Percentiles rank a stretch among this genome's conserved stretches.
Conservation (phyloP, 1,284 basidiomycete genomes). For the Trametes pubescens region DNA sequence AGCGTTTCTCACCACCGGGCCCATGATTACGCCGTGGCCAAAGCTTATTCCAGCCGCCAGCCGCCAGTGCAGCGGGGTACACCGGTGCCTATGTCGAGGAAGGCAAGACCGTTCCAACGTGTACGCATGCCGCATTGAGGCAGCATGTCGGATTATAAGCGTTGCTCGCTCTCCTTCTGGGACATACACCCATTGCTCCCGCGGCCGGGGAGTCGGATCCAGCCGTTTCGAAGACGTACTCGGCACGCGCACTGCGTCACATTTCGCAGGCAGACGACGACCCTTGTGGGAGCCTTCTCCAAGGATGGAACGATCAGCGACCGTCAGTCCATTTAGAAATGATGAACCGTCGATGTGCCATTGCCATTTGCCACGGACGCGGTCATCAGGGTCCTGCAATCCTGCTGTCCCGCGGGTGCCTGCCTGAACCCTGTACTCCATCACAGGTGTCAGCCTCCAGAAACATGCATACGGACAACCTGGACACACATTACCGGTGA, state of each 20-base stretch:
- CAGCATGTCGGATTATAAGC: conserved; percentile 5
- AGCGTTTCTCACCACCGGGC: not conserved
- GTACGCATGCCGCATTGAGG: not conserved
- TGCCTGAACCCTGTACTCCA: not conserved
- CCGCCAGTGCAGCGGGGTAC: not conserved
- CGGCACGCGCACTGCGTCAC: conserved; percentile 4
- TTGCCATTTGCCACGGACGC: not conserved
- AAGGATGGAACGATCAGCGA: conserved; percentile 10
- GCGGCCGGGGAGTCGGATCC: not conserved
- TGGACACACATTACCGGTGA: not conserved
- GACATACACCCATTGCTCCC: not conserved
- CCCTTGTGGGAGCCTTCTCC: not conserved
- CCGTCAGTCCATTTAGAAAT: conserved; percentile 9
- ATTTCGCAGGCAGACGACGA: not conserved
- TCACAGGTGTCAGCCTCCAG: conserved; percentile 10
- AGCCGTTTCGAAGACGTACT: not conserved
- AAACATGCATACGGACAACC: not conserved
- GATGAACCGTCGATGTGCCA: conserved; percentile 8
- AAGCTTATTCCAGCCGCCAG: not conserved
- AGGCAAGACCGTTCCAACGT: not conserved
- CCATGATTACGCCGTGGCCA: not conserved
- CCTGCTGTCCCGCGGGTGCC: not conserved
- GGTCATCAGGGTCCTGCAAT: conserved; percentile 3
- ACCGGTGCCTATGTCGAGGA: not conserved
- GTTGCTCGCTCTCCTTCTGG: not conserved